phyloP scores from a whole-genome alignment of 352 stramenopile species.

The Aphanomyces cochlioides region DNA sequence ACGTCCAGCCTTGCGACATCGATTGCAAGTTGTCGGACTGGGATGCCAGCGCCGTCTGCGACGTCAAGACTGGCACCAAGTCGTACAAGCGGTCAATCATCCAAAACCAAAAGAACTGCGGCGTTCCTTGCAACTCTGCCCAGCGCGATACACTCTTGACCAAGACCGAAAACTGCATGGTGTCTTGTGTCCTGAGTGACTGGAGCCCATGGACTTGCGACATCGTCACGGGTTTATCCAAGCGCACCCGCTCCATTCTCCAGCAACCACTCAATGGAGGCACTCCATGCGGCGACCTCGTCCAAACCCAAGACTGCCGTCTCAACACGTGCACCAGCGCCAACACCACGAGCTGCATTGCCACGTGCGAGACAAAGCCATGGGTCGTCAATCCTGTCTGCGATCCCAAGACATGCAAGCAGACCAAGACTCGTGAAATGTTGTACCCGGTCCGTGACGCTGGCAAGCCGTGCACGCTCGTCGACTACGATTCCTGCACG shows the following conservation, averaged over 20 bases:
- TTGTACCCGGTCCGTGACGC: conserved; percentile 9
- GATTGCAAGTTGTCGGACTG: conserved; percentile 4
- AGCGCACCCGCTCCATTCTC: background rate
- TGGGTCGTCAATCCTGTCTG: conserved; percentile 4
- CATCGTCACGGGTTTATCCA: background rate
- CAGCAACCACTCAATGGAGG: background rate
- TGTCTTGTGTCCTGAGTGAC: background rate
- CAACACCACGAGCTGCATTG: background rate
- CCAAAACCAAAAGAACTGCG: background rate
- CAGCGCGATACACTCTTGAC: conserved; percentile 7
- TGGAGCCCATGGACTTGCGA: conserved; percentile 9
- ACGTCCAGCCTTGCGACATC: conserved; percentile 11
- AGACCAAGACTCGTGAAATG: background rate
- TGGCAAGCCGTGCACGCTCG: background rate
- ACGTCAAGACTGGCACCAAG: background rate
- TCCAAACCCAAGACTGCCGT: conserved; percentile 11
- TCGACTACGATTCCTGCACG: background rate
- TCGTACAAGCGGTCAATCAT: background rate
- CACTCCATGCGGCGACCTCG: background rate
- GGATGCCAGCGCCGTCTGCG: background rate
- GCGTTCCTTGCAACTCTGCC: conserved; percentile 11
- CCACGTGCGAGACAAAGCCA: background rate
- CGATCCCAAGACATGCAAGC: conserved; percentile 2
- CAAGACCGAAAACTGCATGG: conserved; percentile 9
- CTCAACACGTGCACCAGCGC: background rate